Conservation (phyloP, 805 yeast species). For the Kodamaea neixiangensis region DNA sequence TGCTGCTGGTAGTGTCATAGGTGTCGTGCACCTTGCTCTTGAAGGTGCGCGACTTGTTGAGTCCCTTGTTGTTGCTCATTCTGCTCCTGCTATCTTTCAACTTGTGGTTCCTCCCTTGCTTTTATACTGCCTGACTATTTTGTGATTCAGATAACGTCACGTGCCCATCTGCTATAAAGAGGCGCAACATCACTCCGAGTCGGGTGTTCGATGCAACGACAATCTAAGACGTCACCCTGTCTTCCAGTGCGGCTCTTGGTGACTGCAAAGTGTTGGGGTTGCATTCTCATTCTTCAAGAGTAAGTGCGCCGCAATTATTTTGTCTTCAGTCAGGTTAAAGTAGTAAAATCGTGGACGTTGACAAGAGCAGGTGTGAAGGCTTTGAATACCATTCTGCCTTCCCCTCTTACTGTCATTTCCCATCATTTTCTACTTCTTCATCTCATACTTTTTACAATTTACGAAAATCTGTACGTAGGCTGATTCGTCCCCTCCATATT, state of each 20-base stretch:
- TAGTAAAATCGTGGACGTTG: too few species aligned
- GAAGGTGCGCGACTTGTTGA: constrained; percentile 10
- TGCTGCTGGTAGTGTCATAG: constrained; percentile 15
- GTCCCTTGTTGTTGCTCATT: constrained; percentile 9
- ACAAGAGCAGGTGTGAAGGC: neutral
- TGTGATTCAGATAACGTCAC: constrained; percentile 7
- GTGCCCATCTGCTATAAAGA: neutral
- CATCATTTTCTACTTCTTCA: neutral
- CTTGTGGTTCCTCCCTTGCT: neutral
- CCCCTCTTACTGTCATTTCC: neutral
- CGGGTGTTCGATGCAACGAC: neutral
- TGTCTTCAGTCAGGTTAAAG: neutral
- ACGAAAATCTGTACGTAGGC: neutral
- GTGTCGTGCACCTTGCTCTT: constrained; percentile 9
- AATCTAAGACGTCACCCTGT: neutral
- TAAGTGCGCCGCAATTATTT: neutral
- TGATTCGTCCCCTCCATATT: neutral
- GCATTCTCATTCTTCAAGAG: neutral
- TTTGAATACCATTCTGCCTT: neutral
- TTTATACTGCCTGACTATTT: neutral
- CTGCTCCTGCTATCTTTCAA: neutral
- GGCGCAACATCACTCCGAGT: neutral
- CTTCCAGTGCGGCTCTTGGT: neutral
- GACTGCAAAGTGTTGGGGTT: neutral
- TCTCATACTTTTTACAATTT: neutral